Conservation (phyloP, 306 rosid genomes). For the Erythrophleum fordii region DNA sequence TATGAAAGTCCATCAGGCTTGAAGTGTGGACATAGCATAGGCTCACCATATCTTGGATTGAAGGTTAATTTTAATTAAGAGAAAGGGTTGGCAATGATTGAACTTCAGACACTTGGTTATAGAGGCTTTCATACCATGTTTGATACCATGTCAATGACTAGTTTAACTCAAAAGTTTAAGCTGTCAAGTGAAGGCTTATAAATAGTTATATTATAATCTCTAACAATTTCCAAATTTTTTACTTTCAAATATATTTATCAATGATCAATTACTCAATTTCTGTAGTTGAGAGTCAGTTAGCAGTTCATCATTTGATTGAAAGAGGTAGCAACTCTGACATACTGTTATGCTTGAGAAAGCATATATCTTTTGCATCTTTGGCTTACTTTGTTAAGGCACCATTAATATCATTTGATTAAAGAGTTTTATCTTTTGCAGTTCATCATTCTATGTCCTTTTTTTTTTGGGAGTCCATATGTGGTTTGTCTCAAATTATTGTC, state of each 20-base stretch:
- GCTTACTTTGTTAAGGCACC: background rate
- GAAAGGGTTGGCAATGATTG: background rate
- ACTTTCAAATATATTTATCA: background rate
- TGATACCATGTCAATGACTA: background rate
- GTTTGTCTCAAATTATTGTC: constrained; percentile 13
- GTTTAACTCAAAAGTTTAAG: background rate
- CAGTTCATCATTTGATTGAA: background rate
- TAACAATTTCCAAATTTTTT: background rate
- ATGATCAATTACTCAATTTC: background rate
- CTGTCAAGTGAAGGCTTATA: background rate
- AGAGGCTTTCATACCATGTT: background rate
- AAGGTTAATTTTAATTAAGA: too few relatives aligned
- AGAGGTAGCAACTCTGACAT: background rate
- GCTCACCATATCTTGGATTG: too few relatives aligned
- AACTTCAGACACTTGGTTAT: background rate
- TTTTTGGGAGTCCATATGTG: constrained; percentile 23
- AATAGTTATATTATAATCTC: background rate
- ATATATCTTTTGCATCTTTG: background rate
- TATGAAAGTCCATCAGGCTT: background rate
- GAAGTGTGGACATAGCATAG: background rate
- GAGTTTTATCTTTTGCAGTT: background rate
- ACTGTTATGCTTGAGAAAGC: background rate
- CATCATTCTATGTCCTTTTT: background rate
- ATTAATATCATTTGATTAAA: background rate
- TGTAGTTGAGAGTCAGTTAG: background rate